Evolutionary conservation across 768 basidiomycete genomes (phyloP).

Genomic region (Lactarius tabidus): DNA sequence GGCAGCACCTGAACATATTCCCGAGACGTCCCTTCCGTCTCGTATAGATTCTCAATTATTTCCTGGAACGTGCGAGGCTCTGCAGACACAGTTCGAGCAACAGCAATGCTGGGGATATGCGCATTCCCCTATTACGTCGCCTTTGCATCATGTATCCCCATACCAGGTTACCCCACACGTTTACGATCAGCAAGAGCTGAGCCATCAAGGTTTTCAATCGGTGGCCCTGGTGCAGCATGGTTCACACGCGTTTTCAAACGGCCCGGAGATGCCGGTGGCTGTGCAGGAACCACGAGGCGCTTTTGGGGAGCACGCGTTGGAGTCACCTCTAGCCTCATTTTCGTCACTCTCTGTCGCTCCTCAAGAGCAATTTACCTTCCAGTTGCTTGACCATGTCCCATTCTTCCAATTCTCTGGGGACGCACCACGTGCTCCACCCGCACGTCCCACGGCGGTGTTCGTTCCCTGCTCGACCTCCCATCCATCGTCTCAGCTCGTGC

Average conservation of each 20-base stretch:
- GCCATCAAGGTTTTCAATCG: too few relatives aligned
- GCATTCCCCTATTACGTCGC: neutral
- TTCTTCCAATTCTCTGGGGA: neutral
- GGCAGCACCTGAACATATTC: neutral
- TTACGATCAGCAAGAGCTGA: neutral
- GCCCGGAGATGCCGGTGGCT: neutral
- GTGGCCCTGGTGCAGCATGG: neutral
- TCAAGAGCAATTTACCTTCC: neutral
- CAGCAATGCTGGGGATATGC: neutral
- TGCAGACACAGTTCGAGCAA: neutral
- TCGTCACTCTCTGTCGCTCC: neutral
- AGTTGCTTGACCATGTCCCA: neutral
- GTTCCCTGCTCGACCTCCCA: neutral
- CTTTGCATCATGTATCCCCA: neutral
- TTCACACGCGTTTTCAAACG: neutral
- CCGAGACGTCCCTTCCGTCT: neutral
- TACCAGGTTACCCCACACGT: neutral
- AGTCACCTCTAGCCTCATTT: neutral
- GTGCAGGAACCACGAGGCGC: neutral
- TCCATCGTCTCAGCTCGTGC: neutral
- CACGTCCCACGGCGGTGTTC: neutral
- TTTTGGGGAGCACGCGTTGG: too few relatives aligned
- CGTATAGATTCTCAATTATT: neutral
- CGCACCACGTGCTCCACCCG: neutral
- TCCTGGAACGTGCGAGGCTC: neutral